Conservation (phyloP, 805 yeast genomes). For the Candida peoriensis region DNA sequence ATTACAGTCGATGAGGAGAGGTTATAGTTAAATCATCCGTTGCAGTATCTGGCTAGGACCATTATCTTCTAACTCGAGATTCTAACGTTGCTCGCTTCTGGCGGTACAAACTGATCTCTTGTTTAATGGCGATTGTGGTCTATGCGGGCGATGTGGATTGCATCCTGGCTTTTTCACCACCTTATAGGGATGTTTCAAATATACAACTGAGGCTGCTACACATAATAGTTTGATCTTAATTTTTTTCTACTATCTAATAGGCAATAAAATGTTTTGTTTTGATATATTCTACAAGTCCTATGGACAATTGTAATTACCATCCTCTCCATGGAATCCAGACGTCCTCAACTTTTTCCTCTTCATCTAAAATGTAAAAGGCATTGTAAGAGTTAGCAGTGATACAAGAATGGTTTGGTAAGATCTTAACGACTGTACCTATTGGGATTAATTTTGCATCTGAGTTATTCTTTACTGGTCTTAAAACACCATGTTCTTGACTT, state of each 20-base stretch:
- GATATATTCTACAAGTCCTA: background rate
- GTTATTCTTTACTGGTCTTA: slow-evolving; percentile 38
- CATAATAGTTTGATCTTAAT: slow-evolving; percentile 8
- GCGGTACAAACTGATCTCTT: background rate
- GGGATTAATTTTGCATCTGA: slow-evolving; percentile 35
- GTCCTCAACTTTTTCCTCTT: slow-evolving; percentile 45
- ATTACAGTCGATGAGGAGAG: slow-evolving; percentile 55
- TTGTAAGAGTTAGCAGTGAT: slow-evolving; percentile 58
- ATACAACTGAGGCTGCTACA: slow-evolving; percentile 31
- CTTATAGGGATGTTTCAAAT: slow-evolving; percentile 35
- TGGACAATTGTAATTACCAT: slow-evolving; percentile 26
- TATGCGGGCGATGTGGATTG: slow-evolving; percentile 47
- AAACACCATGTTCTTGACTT: slow-evolving; percentile 77
- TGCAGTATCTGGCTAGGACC: slow-evolving; percentile 22
- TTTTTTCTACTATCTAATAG: background rate
- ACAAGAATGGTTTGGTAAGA: slow-evolving; percentile 70
- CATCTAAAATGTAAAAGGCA: slow-evolving; percentile 51
- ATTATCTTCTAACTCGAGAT: background rate
- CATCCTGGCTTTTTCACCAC: slow-evolving; percentile 50
- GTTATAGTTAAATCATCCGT: slow-evolving; percentile 31
- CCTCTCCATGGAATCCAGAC: slow-evolving; percentile 64
- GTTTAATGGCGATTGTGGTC: slow-evolving; percentile 16
- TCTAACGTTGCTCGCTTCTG: no score
- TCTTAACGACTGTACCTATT: slow-evolving; percentile 46
- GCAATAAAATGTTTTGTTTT: background rate